phyloP scores from a whole-genome alignment of 768 basidiomycete species.

The Mycena vitilis region DNA sequence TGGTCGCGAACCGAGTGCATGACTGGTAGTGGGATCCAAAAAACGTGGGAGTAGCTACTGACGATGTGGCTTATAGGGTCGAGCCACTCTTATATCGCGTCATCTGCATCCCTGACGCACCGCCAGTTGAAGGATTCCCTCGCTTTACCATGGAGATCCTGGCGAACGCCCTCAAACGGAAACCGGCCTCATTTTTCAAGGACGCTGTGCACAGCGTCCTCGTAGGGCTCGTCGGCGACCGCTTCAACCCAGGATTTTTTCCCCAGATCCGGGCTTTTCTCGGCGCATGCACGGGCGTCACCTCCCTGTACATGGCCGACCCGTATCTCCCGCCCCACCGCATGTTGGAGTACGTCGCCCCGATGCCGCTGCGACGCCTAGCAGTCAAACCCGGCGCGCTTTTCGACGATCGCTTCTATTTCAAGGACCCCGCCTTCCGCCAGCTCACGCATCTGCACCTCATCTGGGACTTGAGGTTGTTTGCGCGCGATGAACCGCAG shows the following conservation, averaged over 20 bases:
- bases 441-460: neutral
- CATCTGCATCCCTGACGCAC: neutral
- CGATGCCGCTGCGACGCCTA: constrained; percentile 3
- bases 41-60: neutral
- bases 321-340: neutral
- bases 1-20: neutral
- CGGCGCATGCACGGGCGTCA: constrained; percentile 1
- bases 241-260: constrained; percentile 1
- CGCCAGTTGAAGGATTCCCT: neutral
- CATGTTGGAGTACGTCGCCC: neutral
- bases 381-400: neutral
- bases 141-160: constrained; percentile 8
- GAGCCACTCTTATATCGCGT: constrained; percentile 7
- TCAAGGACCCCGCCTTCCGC: neutral
- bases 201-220: constrained; percentile 1
- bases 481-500: neutral
- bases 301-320: constrained; percentile 7
- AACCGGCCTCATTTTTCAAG: constrained; percentile 6
- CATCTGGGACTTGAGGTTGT: neutral
- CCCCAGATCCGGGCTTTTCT: neutral
- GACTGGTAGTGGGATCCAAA: neutral
- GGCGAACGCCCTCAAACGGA: neutral
- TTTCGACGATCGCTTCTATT: neutral
- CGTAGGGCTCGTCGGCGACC: neutral
- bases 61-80: constrained; percentile 1